Evolutionary conservation across 495 filamentous ascomycete genomes (phyloP), one percentile per base, ranked within the genome.

Genomic region (Xylaria flabelliformis): DNA sequence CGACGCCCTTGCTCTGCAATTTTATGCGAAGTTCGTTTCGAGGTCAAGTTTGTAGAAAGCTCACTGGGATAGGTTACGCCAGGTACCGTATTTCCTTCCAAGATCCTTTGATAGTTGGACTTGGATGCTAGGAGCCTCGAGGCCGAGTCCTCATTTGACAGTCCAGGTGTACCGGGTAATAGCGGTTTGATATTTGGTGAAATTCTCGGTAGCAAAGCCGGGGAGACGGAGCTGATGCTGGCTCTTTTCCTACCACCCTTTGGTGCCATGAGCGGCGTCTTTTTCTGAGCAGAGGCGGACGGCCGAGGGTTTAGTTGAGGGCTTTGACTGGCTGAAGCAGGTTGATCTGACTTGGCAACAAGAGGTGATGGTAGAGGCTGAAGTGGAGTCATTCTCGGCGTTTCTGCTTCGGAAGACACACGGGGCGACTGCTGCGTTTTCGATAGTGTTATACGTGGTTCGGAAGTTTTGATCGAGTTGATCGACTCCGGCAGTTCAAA

Each of bases 21-120:
- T 80, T 99, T 99, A 84, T 99, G 96, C 50, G 94, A 97, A 8
- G 96, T 98, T 72, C 96, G 92, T 84, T 99, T 99, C 12, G 94
- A 97, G 34, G 94, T 98, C 41, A 99, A 83, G 67, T 97, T 97
- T 42, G 94, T 96, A 5, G 94, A 95, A 24, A 99, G 86, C 19
- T 93, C 91, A 74, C 93, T 92, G 0, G 96, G 96, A 73, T 97
- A 99, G 1, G 90, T 92, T 32, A 99, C 91, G 13, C 96, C 96
- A 0, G 93, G 94, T 5, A 97, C 89, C 55, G 92, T 89, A 51
- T 91, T 98, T 55, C 96, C 96, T 78, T 98, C 95, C 36, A 99
- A 82, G 67, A 99, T 96, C 77, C 97, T 96, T 79, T 99, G 96
- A 77, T 99, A 99, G 79, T 99, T 99, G 24, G 94, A 97, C 78